These are phyloP conservation scores for Aspergillus neotritici DNA, from an alignment of 2,329 filamentous ascomycete species.

Conservation along the genomic window DNA sequence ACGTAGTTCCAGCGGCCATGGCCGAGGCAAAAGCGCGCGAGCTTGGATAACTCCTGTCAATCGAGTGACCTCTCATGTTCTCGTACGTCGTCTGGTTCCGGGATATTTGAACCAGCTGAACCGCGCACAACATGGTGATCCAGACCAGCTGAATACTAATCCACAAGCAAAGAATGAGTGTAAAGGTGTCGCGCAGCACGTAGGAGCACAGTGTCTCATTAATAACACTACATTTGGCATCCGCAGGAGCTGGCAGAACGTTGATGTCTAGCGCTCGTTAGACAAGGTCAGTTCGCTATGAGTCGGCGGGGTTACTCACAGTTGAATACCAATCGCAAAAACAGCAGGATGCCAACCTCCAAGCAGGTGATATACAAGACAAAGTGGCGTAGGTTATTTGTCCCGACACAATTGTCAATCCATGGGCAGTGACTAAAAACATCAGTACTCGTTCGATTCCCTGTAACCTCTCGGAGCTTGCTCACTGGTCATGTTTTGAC, in stretches of 20 bases:
- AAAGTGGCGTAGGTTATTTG: constrained; percentile 96
- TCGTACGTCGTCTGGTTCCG: constrained; percentile 94
- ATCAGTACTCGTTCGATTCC: constrained; percentile 1
- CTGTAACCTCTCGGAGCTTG: constrained; percentile 14
- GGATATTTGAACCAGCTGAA: constrained; percentile 87
- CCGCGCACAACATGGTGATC: constrained; percentile 94
- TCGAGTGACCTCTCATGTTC: constrained; percentile 78
- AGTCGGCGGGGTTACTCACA: constrained; percentile 50
- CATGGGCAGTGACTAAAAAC: constrained; percentile 79
- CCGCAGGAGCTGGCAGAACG: constrained; percentile 48
- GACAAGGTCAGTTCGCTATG: neutral
- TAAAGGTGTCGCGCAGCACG: constrained; percentile 77
- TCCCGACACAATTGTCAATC: constrained; percentile 92
- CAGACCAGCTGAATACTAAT: constrained; percentile 78
- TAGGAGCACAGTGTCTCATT: constrained; percentile 68
- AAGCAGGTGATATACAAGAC: constrained; percentile 80
- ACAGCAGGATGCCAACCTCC: constrained; percentile 65
- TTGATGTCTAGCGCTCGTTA: constrained; percentile 53
- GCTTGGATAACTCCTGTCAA: constrained; percentile 49
- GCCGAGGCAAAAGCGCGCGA: constrained; percentile 57
- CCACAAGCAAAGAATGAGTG: constrained; percentile 75
- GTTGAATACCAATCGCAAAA: constrained; percentile 65
- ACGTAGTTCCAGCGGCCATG: constrained; percentile 64
- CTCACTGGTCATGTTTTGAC: constrained; percentile 93
- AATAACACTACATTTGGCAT: constrained; percentile 64